These are phyloP conservation scores for Neophaeococcomyces mojaviensis DNA, from an alignment of 2,329 filamentous ascomycete genomes.

Conservation along the genomic window DNA sequence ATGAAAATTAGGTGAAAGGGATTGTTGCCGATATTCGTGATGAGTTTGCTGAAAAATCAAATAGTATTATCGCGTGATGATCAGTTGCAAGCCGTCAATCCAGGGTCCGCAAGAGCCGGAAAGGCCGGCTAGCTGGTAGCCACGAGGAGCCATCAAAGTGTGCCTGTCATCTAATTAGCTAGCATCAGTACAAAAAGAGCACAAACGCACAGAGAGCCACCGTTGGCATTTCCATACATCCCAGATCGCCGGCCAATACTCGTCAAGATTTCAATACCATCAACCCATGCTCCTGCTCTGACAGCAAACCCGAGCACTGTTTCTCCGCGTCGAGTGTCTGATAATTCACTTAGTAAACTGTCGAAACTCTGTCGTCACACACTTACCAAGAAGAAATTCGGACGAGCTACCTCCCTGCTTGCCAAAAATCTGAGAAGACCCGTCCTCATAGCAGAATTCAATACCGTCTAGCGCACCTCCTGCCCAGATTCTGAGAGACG, in stretches of 20 bases:
- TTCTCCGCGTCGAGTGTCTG: slow-evolving; percentile 78
- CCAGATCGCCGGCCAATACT: slow-evolving; percentile 79
- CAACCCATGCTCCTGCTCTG: slow-evolving; percentile 72
- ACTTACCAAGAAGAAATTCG: slow-evolving; percentile 68
- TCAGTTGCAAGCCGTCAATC: slow-evolving; percentile 78
- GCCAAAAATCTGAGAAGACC: slow-evolving; percentile 76
- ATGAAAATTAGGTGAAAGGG: no score
- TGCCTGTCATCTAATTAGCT: slow-evolving; percentile 48
- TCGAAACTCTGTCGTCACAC: slow-evolving; percentile 4
- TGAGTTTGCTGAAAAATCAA: neutral
- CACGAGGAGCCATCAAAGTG: slow-evolving; percentile 78
- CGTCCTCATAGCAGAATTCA: slow-evolving; percentile 89
- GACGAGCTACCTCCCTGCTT: slow-evolving; percentile 65
- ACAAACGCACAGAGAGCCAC: slow-evolving; percentile 69
- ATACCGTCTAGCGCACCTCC: slow-evolving; percentile 72
- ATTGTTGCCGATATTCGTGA: no score
- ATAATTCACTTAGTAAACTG: slow-evolving; percentile 17
- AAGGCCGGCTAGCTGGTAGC: slow-evolving; percentile 81
- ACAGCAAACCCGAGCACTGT: slow-evolving; percentile 80
- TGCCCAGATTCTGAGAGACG: slow-evolving; percentile 67
- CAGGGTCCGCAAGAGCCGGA: slow-evolving; percentile 72
- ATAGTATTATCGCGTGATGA: slow-evolving; percentile 48
- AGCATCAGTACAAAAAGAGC: neutral
- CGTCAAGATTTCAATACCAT: slow-evolving; percentile 83
- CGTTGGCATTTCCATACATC: slow-evolving; percentile 71